phyloP scores from a whole-genome alignment of 371 early-diverging fungal species.

The Lichtheimia corymbifera region DNA sequence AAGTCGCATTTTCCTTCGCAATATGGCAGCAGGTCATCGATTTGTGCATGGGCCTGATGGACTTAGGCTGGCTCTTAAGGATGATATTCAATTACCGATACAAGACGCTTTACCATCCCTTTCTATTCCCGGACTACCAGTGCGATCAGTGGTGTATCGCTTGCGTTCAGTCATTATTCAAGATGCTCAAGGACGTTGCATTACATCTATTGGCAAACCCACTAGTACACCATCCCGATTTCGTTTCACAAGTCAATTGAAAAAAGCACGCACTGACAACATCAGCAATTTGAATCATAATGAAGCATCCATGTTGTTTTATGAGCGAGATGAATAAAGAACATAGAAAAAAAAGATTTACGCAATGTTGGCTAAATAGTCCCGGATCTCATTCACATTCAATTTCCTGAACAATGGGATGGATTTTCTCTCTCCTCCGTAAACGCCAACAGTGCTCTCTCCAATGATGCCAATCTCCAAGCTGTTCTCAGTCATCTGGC shows the following conservation, averaged over 20 bases:
- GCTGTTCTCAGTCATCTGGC: conserved; percentile 89
- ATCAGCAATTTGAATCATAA: neutral
- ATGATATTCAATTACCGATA: no score
- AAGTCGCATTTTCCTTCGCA: neutral
- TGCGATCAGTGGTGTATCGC: no score
- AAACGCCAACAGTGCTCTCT: conserved; percentile 59
- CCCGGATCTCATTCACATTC: conserved; percentile 82
- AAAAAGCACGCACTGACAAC: no score
- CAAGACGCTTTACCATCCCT: no score
- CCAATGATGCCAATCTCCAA: conserved; percentile 95
- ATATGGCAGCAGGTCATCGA: neutral
- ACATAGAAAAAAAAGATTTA: conserved; percentile 38
- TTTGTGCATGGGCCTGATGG: neutral
- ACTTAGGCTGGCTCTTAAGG: no score
- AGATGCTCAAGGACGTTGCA: neutral
- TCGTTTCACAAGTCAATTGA: no score
- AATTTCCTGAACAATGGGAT: conserved; percentile 78
- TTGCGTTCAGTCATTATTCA: no score
- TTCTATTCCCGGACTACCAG: no score
- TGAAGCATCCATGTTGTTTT: conserved; percentile 9
- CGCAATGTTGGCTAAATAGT: conserved; percentile 93
- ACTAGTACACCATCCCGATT: no score
- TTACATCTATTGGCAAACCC: no score
- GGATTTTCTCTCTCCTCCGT: conserved; percentile 55
- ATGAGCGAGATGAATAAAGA: conserved; percentile 5